Conservation (phyloP, 305 asterid species). For the Ruellia speciosa region DNA sequence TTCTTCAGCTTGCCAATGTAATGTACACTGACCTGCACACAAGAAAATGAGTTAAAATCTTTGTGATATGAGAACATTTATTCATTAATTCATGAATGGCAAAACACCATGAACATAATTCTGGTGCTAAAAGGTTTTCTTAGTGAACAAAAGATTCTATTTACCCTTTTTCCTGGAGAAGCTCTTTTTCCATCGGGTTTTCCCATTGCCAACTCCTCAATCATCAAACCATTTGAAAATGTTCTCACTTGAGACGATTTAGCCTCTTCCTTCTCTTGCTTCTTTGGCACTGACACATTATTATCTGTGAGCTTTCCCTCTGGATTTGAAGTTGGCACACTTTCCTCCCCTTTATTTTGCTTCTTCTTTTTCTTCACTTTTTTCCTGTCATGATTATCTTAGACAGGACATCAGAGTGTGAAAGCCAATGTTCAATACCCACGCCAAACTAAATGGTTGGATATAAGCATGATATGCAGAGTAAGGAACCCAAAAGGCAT, state of each 20-base stretch:
- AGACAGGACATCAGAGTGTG: slow-evolving; percentile 18
- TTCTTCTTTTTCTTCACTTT: slow-evolving; percentile 55
- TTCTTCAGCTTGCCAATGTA: slow-evolving; percentile 80
- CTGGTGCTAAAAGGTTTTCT: background rate
- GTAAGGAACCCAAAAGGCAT: background rate
- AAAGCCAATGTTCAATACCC: no score
- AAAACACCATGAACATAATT: background rate
- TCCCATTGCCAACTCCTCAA: slow-evolving; percentile 87
- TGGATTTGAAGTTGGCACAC: slow-evolving; percentile 24
- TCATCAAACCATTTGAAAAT: slow-evolving; percentile 70
- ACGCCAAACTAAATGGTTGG: background rate
- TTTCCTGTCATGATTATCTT: slow-evolving; percentile 35
- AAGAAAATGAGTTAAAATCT: slow-evolving; percentile 11
- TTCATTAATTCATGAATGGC: slow-evolving; percentile 1
- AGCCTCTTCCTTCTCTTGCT: slow-evolving; percentile 37
- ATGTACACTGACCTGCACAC: slow-evolving; percentile 55
- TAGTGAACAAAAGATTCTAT: background rate
- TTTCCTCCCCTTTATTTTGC: slow-evolving; percentile 44
- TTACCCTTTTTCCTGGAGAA: slow-evolving; percentile 72
- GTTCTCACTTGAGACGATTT: slow-evolving; percentile 59
- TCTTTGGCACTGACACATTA: slow-evolving; percentile 27
- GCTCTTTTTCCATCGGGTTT: slow-evolving; percentile 86
- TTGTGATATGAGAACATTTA: background rate
- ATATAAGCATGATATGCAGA: background rate
- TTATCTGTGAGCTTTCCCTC: slow-evolving; percentile 28